Conservation (phyloP, 2,329 filamentous ascomycete species). For the Colletotrichum gigasporum region DNA sequence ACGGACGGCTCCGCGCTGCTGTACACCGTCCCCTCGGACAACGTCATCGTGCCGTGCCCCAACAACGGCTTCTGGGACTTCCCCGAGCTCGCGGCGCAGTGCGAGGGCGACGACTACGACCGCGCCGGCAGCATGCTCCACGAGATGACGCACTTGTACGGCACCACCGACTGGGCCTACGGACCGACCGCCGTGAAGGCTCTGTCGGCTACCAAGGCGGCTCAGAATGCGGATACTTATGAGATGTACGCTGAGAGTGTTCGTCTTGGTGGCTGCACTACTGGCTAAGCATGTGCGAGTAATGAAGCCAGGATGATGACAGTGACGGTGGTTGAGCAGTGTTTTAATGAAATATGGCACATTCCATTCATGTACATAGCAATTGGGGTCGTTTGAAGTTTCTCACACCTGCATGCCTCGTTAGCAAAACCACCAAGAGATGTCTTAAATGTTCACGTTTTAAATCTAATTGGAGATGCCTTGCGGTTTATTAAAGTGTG, state of each 20-base stretch:
- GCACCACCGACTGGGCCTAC: constrained; percentile 21
- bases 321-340: background rate
- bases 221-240: constrained; percentile 28
- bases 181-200: constrained; percentile 20
- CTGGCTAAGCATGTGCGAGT: background rate
- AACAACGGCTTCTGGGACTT: constrained; percentile 31
- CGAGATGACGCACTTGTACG: constrained; percentile 30
- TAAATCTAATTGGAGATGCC: too few species aligned
- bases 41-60: constrained; percentile 29
- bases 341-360: background rate
- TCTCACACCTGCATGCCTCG: background rate
- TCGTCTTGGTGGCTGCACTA: constrained; percentile 27
- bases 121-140: constrained; percentile 21
- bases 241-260: constrained; percentile 31
- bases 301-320: background rate
- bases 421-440: too few species aligned
- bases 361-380: background rate
- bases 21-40: constrained; percentile 27
- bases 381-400: too few species aligned
- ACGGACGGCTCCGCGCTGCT: constrained; percentile 24
- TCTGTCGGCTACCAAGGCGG: constrained; percentile 17
- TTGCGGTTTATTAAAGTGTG: too few species aligned
- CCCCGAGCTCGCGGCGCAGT: constrained; percentile 17
- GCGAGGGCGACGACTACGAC: constrained; percentile 28
- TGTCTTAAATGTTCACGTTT: too few species aligned